Base-by-base conservation (phyloP, 306 rosid genomes). In the Fagus sylvatica region DNA sequence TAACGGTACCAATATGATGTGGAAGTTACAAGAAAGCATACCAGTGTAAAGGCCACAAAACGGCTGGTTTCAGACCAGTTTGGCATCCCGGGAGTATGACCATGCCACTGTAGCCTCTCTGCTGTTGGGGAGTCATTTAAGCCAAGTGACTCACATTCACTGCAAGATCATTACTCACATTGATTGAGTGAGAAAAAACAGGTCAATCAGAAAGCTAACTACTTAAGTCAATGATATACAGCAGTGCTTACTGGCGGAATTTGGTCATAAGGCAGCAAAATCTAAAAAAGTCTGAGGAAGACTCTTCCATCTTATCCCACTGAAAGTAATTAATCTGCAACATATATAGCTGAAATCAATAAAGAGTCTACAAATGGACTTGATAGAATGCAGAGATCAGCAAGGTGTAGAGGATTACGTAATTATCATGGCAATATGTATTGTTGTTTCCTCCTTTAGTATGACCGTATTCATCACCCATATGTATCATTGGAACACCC, bases 401-500 rank as follows among this genome's bases (percentile, higher is more conserved):
- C 34, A 16, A 51, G 72, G 82, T 48, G 19, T 70, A 81, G 90
- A 76, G 81, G 72, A 85, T 86, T 79, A 95, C 99, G 73, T 88
- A 78, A 80, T 91, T 89, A 86, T 95, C 99, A 30, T 95, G 99
- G 88, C 99, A 95, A 82, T 95, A 95, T 75, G 97, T 88, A 83
- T 95, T 95, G 90, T 95, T 95, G 89, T 95, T 95, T 66, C 99
- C 99, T 17, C 97, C 94, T 79, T 95, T 95, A n/a, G 98, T 91
- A 77, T 95, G 98, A 62, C 98, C 98, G 54, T 95, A 95, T 86
- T 95, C 99, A 78, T 95, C 99, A 9, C 99, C 99, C 99, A 93
- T 95, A 65, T 74, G 65, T 80, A 95, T 89, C 99, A 95, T 88
- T 0, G 98, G 98, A 77, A 95, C 97, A 59, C 98, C 98, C 98